A percentile compares a stretch with the other conserved stretches of the same genome.
Conservation (phyloP, 1,139 yeast species). For the Blastobotrys ciferrii region DNA sequence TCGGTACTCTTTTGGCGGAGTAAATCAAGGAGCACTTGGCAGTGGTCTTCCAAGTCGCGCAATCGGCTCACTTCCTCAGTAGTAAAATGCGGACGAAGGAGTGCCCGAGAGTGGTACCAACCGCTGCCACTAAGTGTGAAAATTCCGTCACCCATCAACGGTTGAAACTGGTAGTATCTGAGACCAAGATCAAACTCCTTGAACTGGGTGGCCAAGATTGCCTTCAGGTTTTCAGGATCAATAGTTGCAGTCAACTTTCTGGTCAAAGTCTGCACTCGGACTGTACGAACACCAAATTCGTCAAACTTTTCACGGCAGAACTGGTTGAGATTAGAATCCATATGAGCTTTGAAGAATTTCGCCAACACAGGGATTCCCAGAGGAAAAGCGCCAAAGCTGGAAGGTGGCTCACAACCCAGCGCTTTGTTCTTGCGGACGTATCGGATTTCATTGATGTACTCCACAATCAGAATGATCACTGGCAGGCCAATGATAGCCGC, state of each 20-base stretch:
- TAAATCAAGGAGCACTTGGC: slow-evolving; percentile 28
- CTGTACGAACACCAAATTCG: slow-evolving; percentile 1
- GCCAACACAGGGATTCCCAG: background rate
- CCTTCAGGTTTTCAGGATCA: slow-evolving; percentile 30
- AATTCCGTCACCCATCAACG: slow-evolving; percentile 53
- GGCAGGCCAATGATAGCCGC: background rate
- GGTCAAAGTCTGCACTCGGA: slow-evolving; percentile 10
- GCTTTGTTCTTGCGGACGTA: slow-evolving; percentile 1
- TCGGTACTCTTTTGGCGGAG: slow-evolving; percentile 12
- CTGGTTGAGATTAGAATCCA: slow-evolving; percentile 3
- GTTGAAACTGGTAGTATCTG: slow-evolving; percentile 44
- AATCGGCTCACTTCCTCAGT: slow-evolving; percentile 53
- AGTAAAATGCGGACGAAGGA: slow-evolving; percentile 56
- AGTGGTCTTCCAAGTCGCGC: slow-evolving; percentile 45
- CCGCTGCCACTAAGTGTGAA: slow-evolving; percentile 51
- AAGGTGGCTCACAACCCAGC: slow-evolving; percentile 4
- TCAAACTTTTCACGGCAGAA: slow-evolving; percentile 8
- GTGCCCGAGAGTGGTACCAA: slow-evolving; percentile 56
- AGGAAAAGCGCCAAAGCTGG: background rate
- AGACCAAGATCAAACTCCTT: slow-evolving; percentile 35
- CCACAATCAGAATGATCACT: background rate
- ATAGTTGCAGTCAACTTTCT: slow-evolving; percentile 6
- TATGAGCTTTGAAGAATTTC: background rate
- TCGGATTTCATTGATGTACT: background rate
- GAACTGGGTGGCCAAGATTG: slow-evolving; percentile 32